A percentile compares a stretch with the other conserved stretches of the same genome.
Evolutionary conservation across 306 rosid genomes (phyloP).

Genomic region (Luffa acutangula): DNA sequence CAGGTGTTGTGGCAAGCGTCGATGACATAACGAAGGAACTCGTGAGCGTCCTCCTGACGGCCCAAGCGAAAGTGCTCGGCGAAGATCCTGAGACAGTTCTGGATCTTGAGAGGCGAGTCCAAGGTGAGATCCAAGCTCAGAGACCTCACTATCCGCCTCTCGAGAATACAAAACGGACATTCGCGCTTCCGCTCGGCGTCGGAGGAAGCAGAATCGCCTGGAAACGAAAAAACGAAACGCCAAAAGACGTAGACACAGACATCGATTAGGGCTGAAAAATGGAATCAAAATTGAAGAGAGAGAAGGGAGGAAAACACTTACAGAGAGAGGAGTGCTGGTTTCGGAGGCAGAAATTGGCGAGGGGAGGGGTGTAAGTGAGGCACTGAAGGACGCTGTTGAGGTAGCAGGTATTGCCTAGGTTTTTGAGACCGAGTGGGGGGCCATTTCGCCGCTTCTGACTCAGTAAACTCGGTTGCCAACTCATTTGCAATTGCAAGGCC

Average conservation of each 20-base stretch:
- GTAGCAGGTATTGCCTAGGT: slow-evolving; percentile 97
- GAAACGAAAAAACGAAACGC: not conserved
- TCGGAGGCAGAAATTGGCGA: slow-evolving; percentile 97
- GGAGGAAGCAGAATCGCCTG: slow-evolving; percentile 75
- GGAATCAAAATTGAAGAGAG: not conserved
- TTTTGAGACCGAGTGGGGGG: slow-evolving; percentile 76
- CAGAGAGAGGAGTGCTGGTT: slow-evolving; percentile 72
- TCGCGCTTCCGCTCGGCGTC: slow-evolving; percentile 44
- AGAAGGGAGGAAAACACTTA: not conserved
- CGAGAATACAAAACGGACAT: slow-evolving; percentile 85
- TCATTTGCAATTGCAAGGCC: slow-evolving; percentile 92
- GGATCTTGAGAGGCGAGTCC: slow-evolving; percentile 69
- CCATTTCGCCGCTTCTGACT: slow-evolving; percentile 69
- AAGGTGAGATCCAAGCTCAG: slow-evolving; percentile 49
- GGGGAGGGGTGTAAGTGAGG: slow-evolving; percentile 98
- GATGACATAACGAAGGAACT: slow-evolving; percentile 82
- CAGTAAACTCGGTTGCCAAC: slow-evolving; percentile 90
- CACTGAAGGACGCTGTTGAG: slow-evolving; percentile 99
- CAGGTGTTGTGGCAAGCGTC: slow-evolving; percentile 95
- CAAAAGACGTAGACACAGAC: not conserved
- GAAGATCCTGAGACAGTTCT: slow-evolving; percentile 62
- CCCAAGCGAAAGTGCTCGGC: slow-evolving; percentile 72
- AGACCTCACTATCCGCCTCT: slow-evolving; percentile 71
- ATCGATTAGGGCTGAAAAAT: not conserved
- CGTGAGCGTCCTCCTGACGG: slow-evolving; percentile 97